Evolutionary conservation across 257 asterid genomes (phyloP), one percentile per base, ranked within the genome.

Genomic region (Euphrasia confusa): DNA sequence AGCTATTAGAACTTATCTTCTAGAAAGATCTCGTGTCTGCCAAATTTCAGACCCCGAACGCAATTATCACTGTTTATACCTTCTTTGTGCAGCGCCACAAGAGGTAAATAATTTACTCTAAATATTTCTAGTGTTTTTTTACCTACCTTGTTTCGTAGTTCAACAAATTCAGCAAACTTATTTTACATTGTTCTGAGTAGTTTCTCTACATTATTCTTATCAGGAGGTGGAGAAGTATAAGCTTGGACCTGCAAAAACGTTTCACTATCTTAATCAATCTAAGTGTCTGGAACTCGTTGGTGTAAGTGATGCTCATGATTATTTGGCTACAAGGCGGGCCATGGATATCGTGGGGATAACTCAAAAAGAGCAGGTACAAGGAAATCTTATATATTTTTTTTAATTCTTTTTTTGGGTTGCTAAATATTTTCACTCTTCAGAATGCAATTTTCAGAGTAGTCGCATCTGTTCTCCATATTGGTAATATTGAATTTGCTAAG

Each of bases 11-110:
- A 92, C 98, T 1, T 92, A 92, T 79, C 97, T 92, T 77, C 93
- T 92, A 47, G 98, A 92, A 81, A 83, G 97, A 75, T 92, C 99
- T 73, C 94, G 99, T 56, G 99, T 92, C 78, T 92, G 97, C 90
- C 97, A 92, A 79, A 55, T 86, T 72, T 89, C 99, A 54, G 99
- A 92, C 61, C 96, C 99, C 37, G 98, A 92, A 63, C 92, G 98
- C 67, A 92, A 92, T 75, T 92, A 92, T 64, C 98, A 92, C 70
- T 88, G 97, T 70, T 92, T 92, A 75, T 92, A 92, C 73, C 95
- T 88, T 68, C 95, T 92, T 50, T 92, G 96, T 84, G 95, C 97
- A 54, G 99, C 99, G 27, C 99, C 99, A 39, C 83, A 76, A 70
- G 97, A 84, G 90, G 99, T 89, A 65, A 53, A 54, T 11, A 11